A percentile compares a stretch with the other conserved stretches of the same genome.
phyloP scores from a whole-genome alignment of 345 rosid genomes.

The thale cress (Arabidopsis thaliana) region DNA sequence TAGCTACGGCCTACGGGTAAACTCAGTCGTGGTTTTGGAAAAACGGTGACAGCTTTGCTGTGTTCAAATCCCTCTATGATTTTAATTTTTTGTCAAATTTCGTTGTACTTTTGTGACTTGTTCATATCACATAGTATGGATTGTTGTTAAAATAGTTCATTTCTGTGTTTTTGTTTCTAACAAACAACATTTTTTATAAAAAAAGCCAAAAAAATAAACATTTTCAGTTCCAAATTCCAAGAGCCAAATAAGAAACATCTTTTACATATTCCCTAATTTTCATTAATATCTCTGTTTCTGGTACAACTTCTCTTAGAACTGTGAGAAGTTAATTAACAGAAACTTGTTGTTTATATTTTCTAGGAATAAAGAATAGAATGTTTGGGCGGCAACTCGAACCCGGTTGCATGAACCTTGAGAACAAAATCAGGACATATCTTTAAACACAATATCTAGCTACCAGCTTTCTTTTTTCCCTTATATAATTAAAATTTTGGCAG shows the following conservation, averaged over 20 bases:
- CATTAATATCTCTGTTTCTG: background rate
- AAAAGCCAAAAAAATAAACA: no score
- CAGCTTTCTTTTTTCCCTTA: no score
- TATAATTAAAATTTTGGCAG: background rate
- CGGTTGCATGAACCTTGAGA: constrained; percentile 33
- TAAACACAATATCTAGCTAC: no score
- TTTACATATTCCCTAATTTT: constrained; percentile 15
- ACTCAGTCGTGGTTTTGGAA: background rate
- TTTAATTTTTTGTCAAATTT: background rate
- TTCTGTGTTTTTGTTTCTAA: background rate
- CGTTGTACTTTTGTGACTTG: background rate
- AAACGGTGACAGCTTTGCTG: background rate
- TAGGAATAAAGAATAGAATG: constrained; percentile 32
- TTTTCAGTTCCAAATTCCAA: constrained; percentile 2
- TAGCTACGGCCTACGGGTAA: constrained; percentile 1
- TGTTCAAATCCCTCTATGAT: constrained; percentile 10
- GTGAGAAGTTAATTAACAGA: constrained; percentile 5
- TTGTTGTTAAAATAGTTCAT: constrained; percentile 17
- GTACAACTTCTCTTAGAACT: background rate
- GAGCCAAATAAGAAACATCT: constrained; percentile 10
- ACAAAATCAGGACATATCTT: constrained; percentile 44
- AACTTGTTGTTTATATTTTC: constrained; percentile 11
- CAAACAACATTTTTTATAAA: background rate
- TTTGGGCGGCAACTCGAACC: constrained; percentile 40
- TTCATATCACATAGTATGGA: constrained; percentile 11